Evolutionary conservation across 2,329 filamentous ascomycete genomes (phyloP).

Genomic region (Colletotrichum trifolii): DNA sequence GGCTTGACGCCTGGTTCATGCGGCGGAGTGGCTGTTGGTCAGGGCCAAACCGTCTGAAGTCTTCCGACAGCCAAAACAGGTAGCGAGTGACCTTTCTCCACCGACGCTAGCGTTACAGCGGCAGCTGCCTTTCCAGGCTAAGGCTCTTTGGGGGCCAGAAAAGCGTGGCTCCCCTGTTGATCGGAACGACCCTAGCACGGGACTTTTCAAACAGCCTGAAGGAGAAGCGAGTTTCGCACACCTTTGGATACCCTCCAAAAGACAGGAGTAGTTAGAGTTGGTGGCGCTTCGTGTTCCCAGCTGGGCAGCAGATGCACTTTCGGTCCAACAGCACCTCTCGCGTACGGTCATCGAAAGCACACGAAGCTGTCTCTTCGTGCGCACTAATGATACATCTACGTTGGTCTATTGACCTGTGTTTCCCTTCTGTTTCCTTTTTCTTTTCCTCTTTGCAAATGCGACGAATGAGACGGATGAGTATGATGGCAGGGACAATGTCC

Average conservation of each 20-base stretch:
- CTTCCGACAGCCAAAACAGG: not conserved
- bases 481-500: too few species aligned
- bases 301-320: not conserved
- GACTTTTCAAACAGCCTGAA: conserved; percentile 48
- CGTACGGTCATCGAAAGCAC: not conserved
- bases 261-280: conserved; percentile 38
- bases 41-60: conserved; percentile 10
- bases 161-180: conserved; percentile 16
- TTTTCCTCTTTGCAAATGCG: too few species aligned
- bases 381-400: too few species aligned
- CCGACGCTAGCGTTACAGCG: conserved; percentile 24
- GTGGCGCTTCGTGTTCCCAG: not conserved
- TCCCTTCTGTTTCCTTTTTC: too few species aligned
- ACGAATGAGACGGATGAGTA: too few species aligned
- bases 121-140: conserved; percentile 16
- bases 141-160: conserved; percentile 10
- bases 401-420: too few species aligned
- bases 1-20: conserved; percentile 32
- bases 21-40: conserved; percentile 28
- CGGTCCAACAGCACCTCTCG: too few species aligned
- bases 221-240: conserved; percentile 53
- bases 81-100: conserved; percentile 16
- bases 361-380: too few species aligned
- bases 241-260: conserved; percentile 38
- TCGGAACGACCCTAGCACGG: conserved; percentile 28